phyloP scores from a whole-genome alignment of 1,139 yeast species.

The Kurtzmaniella quercitrusa region DNA sequence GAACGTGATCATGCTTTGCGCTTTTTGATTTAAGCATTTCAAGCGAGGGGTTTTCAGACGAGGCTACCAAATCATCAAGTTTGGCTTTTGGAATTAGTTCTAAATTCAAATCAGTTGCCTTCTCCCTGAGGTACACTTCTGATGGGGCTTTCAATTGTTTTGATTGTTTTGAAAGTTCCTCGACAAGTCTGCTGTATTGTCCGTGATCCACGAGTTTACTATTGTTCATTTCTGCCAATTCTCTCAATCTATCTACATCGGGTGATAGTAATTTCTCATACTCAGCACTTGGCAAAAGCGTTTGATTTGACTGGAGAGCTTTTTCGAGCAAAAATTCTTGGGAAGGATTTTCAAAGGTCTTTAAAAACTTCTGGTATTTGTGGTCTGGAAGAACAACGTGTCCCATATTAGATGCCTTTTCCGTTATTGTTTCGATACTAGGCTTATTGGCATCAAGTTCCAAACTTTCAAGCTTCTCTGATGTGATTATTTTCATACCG shows the following conservation, averaged over 20 bases:
- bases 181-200: slow-evolving; percentile 3
- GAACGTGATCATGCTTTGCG: slow-evolving; percentile 11
- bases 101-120: slow-evolving; percentile 20
- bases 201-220: neutral
- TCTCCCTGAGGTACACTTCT: slow-evolving; percentile 21
- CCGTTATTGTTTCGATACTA: slow-evolving; percentile 21
- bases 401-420: slow-evolving; percentile 21
- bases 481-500: slow-evolving; percentile 26
- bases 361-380: slow-evolving; percentile 18
- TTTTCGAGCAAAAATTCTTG: slow-evolving; percentile 12
- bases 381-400: slow-evolving; percentile 22
- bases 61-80: neutral
- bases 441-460: slow-evolving; percentile 25
- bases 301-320: slow-evolving; percentile 10
- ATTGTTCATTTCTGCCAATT: neutral
- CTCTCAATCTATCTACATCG: neutral
- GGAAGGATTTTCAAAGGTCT: slow-evolving; percentile 18
- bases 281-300: slow-evolving; percentile 12
- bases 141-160: slow-evolving; percentile 14
- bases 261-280: slow-evolving; percentile 8
- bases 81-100: slow-evolving; percentile 14
- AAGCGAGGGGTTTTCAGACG: slow-evolving; percentile 20
- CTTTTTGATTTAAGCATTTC: slow-evolving; percentile 26
- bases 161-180: neutral
- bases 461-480: slow-evolving; percentile 23